These are phyloP conservation scores for Vaccinium vitisidaea DNA, from an alignment of 148 eudicot species.

Conservation along the genomic window DNA sequence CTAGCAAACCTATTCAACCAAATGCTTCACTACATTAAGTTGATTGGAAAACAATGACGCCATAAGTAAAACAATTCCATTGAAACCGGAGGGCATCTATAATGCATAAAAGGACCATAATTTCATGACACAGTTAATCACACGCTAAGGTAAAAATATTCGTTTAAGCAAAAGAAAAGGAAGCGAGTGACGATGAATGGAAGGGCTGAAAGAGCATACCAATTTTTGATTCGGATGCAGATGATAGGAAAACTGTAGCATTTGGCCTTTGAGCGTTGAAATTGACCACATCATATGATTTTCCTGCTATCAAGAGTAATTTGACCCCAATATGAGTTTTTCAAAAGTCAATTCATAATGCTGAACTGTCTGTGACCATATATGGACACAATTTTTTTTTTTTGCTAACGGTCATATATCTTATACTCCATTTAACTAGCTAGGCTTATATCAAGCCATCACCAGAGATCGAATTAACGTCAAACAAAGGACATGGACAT, in stretches of 20 bases:
- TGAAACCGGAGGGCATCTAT: neutral
- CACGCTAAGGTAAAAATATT: neutral
- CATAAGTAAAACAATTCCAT: neutral
- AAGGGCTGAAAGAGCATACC: conserved; percentile 34
- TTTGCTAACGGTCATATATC: neutral
- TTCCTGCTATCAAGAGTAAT: conserved; percentile 47
- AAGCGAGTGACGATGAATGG: neutral
- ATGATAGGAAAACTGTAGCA: conserved; percentile 59
- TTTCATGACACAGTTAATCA: neutral
- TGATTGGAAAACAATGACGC: neutral
- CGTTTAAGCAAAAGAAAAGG: neutral
- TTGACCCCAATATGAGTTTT: conserved; percentile 8
- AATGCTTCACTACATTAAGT: neutral
- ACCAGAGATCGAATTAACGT: neutral
- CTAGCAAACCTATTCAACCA: neutral
- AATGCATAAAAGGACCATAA: neutral
- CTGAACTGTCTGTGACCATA: neutral
- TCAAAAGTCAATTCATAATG: neutral
- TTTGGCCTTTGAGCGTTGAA: conserved; percentile 47
- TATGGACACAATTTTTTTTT: neutral
- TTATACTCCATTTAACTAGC: neutral
- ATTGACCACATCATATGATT: conserved; percentile 63
- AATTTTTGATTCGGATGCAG: conserved; percentile 51
- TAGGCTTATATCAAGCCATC: neutral
- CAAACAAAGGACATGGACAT: neutral